Base-by-base conservation (phyloP, 768 basidiomycete genomes). In the Rhodotorula kratochvilovae region DNA sequence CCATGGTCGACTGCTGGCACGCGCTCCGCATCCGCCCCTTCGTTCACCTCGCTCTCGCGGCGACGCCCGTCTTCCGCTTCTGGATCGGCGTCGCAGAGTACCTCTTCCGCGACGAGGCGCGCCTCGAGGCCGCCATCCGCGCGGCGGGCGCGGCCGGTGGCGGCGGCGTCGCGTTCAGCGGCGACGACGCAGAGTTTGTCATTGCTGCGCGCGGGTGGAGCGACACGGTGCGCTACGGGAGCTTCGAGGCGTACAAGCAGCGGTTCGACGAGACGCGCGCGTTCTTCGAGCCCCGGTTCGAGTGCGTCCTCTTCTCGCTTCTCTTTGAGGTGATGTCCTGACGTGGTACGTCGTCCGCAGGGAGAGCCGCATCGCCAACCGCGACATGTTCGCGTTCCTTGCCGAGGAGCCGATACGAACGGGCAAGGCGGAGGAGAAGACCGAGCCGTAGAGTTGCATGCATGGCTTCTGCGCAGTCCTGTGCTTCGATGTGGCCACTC, bases 1-100 rank as follows among this genome's bases (percentile, higher is more conserved):
- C 94, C 25, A 98, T 99, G 93, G 96, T 97, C 29, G 96, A 99
- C 81, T 94, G 91, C 77, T 99, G 96, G 96, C 89, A 91, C 15
- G 85, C 86, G 61, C 86, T 98, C 62, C 82, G 84, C 0, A 93
- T 96, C 78, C 86, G 90, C 64, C 96, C 96, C 0, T 95, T 90
- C 79, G 87, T 86, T 45, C 94, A 98, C 82, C 87, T 98, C 72
- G 85, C 89, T 15, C 87, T 98, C 56, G 95, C 95, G 0, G 95
- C 93, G 15, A 99, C 94, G 4, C 96, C 96, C 0, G 86, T 98
- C 46, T 99, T 99, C 82, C 86, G 93, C 63, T 85, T 99, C 72
- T 97, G 95, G 88, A 89, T 99, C 61, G 95, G 95, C 42, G 92
- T 97, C 21, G 91, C 95, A 19, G 96, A 98, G 80, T 90, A 94